phyloP scores from a whole-genome alignment of 306 rosid species.

The Morella rubra region DNA sequence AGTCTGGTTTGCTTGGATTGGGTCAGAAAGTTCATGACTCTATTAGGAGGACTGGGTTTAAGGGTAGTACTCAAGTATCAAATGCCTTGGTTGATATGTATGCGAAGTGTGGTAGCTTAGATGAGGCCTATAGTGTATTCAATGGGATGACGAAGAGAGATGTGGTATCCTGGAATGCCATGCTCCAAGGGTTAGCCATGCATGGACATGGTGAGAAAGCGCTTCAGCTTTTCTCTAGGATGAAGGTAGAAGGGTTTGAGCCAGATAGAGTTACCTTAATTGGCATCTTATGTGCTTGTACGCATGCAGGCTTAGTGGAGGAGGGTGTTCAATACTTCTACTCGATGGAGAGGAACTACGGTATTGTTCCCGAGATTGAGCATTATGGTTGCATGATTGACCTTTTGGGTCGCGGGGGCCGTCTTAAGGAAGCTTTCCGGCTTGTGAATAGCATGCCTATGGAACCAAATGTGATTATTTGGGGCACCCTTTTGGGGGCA shows the following conservation, averaged over 20 bases:
- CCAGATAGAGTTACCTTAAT: conserved; percentile 72
- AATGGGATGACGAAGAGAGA: conserved; percentile 49
- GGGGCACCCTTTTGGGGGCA: conserved; percentile 80
- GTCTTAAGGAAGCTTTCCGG: conserved; percentile 67
- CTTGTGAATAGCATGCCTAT: conserved; percentile 70
- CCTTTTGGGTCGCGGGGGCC: conserved; percentile 82
- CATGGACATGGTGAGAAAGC: conserved; percentile 79
- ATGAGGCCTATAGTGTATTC: conserved; percentile 51
- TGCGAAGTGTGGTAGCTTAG: conserved; percentile 72
- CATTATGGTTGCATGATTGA: conserved; percentile 90
- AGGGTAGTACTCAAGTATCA: conserved; percentile 58
- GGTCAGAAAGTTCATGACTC: conserved; percentile 68
- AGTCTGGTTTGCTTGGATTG: conserved; percentile 67
- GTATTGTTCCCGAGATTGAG: conserved; percentile 61
- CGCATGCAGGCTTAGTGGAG: conserved; percentile 67
- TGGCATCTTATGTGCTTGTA: conserved; percentile 79
- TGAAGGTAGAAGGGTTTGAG: conserved; percentile 57
- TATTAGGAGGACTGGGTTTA: conserved; percentile 44
- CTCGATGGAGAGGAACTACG: conserved; percentile 61
- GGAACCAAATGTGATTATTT: conserved; percentile 64
- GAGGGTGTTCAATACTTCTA: conserved; percentile 66
- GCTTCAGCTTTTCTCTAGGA: conserved; percentile 61
- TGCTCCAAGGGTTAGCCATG: conserved; percentile 76
- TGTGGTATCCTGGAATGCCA: conserved; percentile 77
- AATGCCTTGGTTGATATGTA: conserved; percentile 85